Base-by-base conservation (phyloP, 306 rosid species). In the Purshia tridentata region DNA sequence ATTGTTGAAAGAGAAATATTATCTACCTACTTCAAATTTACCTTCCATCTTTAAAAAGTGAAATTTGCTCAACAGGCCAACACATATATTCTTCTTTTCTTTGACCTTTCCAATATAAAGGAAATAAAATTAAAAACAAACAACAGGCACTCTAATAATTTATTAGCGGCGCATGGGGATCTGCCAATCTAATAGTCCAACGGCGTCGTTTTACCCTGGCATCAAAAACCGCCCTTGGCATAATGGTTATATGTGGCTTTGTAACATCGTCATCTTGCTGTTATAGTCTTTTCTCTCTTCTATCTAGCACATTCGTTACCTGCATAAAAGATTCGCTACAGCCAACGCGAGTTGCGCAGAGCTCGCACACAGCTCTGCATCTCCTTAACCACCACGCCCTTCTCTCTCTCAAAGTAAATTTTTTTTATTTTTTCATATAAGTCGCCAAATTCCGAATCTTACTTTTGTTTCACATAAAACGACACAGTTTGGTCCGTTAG, bases 291-390 rank as follows among this genome's bases (percentile, higher is more conserved):
- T 6, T 42, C 51, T 44, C 6, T 64, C 22, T 39, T 37, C 64
- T 40, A 3, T 37, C 66, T 39, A 1, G 37, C 37, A 64, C 74
- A 40, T 57, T 70, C 44, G 6, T 15, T 6, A 41, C 53, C 75
- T 58, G 16, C n/a, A 60, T 12, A 37, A 4, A 61, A 61, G 47
- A 14, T 23, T 71, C 55, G 19, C 46, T 45, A 14, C 19, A 15
- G 44, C 66, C 46, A 71, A 45, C 23, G 6, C 52, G 2, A 70
- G 75, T 56, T 70, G 46, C 75, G 23, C 66, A 14, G 75, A 71
- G 75, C 45, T 16, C 61, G 6, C 6, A 4, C 16, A 6, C n/a
- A 1, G n/a, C n/a, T n/a, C n/a, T n/a, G n/a, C 4, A 9, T 23
- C 18, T 64, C 9, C 69, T 64, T n/a, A 19, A 23, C 69, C 69